phyloP scores from a whole-genome alignment of 1,139 yeast genomes.

The Candida sp. region DNA sequence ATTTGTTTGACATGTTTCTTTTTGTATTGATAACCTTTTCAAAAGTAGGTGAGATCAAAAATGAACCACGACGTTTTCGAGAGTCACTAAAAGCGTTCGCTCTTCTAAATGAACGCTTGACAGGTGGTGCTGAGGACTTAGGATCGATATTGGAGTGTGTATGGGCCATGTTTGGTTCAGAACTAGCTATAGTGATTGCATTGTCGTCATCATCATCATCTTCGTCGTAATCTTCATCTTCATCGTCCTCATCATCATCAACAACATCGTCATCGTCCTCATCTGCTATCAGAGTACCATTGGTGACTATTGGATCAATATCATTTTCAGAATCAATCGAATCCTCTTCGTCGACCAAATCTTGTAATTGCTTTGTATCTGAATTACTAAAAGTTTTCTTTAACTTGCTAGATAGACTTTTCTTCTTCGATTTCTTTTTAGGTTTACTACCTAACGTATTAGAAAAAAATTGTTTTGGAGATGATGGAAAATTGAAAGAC shows the following conservation, averaged over 20 bases:
- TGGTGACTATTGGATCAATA: conserved; percentile 1
- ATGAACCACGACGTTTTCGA: conserved; percentile 10
- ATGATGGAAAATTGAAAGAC: neutral
- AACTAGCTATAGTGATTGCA: conserved; percentile 2
- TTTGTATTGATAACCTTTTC: conserved; percentile 21
- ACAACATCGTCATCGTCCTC: conserved; percentile 13
- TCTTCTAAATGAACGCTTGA: conserved; percentile 32
- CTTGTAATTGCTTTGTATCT: conserved; percentile 9
- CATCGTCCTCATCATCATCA: conserved; percentile 12
- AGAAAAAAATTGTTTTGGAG: neutral
- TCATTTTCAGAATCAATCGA: conserved; percentile 12
- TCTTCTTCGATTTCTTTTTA: conserved; percentile 12
- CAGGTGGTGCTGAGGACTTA: conserved; percentile 37
- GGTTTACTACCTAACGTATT: conserved; percentile 3
- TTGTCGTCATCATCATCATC: conserved; percentile 22
- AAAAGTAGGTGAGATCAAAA: conserved; percentile 42
- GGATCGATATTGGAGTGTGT: conserved; percentile 33
- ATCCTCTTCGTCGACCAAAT: conserved; percentile 9
- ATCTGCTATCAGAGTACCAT: conserved; percentile 11
- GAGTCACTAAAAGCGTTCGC: conserved; percentile 26
- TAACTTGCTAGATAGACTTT: conserved; percentile 7
- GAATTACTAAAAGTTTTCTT: conserved; percentile 11
- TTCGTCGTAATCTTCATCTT: conserved; percentile 13
- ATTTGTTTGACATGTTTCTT: neutral
- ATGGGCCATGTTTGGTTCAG: conserved; percentile 10